A percentile compares a stretch with the other conserved stretches of the same genome.
These are phyloP conservation scores for Lactarius sanguifluus DNA, from an alignment of 768 basidiomycete species.

Conservation along the genomic window DNA sequence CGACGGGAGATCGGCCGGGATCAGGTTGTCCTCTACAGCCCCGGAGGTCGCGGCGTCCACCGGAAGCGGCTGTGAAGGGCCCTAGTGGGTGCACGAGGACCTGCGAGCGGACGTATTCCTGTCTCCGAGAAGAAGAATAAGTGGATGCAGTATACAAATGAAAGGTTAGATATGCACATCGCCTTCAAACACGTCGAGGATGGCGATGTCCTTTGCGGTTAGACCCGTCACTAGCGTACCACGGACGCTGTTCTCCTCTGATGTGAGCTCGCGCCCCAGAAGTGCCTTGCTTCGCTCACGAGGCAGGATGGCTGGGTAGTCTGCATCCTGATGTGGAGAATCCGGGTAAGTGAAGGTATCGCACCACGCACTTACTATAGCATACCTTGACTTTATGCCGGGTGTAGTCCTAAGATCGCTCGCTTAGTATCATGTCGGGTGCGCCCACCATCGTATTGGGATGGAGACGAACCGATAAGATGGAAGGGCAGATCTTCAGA, in stretches of 20 bases:
- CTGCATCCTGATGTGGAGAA: constrained; percentile 46
- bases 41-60: constrained; percentile 19
- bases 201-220: constrained; percentile 56
- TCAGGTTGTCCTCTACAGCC: constrained; percentile 36
- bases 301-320: constrained; percentile 84
- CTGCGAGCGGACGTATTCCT: constrained; percentile 71
- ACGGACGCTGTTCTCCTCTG: constrained; percentile 67
- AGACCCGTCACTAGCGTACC: constrained; percentile 81
- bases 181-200: constrained; percentile 83
- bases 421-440: not conserved
- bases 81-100: constrained; percentile 60
- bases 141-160: not conserved
- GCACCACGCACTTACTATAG: not conserved
- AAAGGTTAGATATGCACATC: constrained; percentile 45
- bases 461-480: constrained; percentile 58
- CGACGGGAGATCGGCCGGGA: constrained; percentile 44
- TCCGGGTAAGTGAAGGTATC: not conserved
- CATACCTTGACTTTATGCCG: constrained; percentile 74
- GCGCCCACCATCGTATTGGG: not conserved
- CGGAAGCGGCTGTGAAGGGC: constrained; percentile 37
- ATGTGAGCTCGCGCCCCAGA: constrained; percentile 43
- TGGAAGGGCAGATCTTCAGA: constrained; percentile 68
- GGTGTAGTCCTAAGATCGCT: constrained; percentile 60
- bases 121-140: not conserved
- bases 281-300: constrained; percentile 45